A percentile compares a stretch with the other conserved stretches of the same genome.
Conservation (phyloP, 345 rosid species). For the Punica granatum region DNA sequence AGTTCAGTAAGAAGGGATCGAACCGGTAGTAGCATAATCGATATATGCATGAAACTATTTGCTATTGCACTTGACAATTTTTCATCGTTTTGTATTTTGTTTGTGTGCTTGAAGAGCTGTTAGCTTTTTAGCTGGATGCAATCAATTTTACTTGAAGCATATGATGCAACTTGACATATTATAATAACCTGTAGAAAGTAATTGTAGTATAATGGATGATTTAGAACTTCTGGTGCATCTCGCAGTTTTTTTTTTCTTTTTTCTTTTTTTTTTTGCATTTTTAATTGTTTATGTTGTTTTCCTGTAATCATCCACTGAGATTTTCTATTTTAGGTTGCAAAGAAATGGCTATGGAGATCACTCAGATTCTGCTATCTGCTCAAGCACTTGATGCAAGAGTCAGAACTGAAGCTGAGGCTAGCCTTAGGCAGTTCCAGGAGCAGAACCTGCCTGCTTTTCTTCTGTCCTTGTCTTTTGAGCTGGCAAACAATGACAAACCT, state of each 20-base stretch:
- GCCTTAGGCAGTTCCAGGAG: slow-evolving; percentile 68
- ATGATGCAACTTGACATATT: neutral
- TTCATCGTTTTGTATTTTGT: neutral
- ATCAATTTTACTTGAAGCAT: neutral
- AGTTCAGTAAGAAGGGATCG: neutral
- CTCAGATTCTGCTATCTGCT: slow-evolving; percentile 71
- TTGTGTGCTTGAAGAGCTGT: no score
- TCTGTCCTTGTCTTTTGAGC: slow-evolving; percentile 71
- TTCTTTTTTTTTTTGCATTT: neutral
- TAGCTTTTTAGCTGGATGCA: no score
- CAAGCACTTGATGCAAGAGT: slow-evolving; percentile 69
- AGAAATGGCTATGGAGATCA: slow-evolving; percentile 83
- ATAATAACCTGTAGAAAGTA: neutral
- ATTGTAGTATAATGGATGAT: neutral
- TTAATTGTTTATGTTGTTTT: neutral
- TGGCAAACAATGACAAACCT: slow-evolving; percentile 71
- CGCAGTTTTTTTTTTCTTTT: no score
- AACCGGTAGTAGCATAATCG: neutral
- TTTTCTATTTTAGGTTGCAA: slow-evolving; percentile 20
- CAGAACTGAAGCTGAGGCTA: slow-evolving; percentile 73
- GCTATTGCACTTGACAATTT: no score
- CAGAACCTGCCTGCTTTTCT: slow-evolving; percentile 71
- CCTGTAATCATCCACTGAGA: neutral
- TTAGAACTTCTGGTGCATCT: neutral
- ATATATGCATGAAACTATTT: neutral